A percentile compares a stretch with the other conserved stretches of the same genome.
phyloP scores from a whole-genome alignment of 352 stramenopile genomes.

The Phytophthora fragariae region DNA sequence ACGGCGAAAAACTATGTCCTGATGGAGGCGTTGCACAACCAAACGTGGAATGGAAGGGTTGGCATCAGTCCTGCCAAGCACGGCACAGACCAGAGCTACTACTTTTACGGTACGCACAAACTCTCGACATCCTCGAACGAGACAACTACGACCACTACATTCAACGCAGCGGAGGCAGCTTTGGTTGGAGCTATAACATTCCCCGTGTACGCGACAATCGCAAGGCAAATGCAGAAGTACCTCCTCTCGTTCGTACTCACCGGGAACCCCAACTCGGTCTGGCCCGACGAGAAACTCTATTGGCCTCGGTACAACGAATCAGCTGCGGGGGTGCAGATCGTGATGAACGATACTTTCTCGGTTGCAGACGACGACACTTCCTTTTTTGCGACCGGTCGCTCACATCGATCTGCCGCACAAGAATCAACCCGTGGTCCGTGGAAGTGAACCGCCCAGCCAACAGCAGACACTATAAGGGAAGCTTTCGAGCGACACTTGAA shows the following conservation, averaged over 20 bases:
- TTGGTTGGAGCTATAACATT: constrained; percentile 3
- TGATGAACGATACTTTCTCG: constrained; percentile 37
- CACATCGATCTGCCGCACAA: no score
- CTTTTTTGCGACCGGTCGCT: no score
- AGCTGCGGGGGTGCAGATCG: constrained; percentile 13
- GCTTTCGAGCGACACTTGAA: no score
- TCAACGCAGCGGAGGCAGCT: not conserved
- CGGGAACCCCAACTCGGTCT: constrained; percentile 31
- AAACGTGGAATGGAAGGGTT: constrained; percentile 38
- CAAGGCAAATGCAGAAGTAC: constrained; percentile 39
- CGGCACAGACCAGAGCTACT: constrained; percentile 37
- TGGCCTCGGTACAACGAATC: constrained; percentile 35
- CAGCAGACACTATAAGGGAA: no score
- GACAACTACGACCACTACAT: constrained; percentile 3
- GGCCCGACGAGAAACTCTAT: constrained; percentile 33
- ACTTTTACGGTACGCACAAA: constrained; percentile 38
- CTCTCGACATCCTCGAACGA: constrained; percentile 11
- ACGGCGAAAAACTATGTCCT: constrained; percentile 29
- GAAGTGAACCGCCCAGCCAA: no score
- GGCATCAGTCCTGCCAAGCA: constrained; percentile 25
- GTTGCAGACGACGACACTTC: constrained; percentile 21
- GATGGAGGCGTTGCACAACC: constrained; percentile 34
- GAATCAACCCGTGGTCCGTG: no score
- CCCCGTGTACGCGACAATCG: constrained; percentile 32
- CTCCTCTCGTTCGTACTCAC: constrained; percentile 37